Base-by-base conservation (phyloP, 2,329 filamentous ascomycete species). In the Ophiostoma piceae region DNA sequence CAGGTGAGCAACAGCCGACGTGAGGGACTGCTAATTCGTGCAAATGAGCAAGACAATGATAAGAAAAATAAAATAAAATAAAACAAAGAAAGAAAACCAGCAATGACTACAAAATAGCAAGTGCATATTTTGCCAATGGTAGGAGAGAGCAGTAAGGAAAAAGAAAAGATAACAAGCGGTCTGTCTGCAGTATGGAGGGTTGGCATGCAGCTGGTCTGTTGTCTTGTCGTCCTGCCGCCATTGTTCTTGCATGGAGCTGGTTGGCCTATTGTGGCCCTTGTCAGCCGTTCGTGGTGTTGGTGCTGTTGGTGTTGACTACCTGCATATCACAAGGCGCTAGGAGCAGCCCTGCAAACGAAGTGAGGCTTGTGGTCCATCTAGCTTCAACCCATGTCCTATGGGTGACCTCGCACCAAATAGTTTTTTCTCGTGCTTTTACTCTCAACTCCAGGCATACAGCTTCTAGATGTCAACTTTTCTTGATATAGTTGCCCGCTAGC, bases 251-350 rank as follows among this genome's bases (percentile, higher is more conserved):
- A 57, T 16, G 8, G 51, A 16, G 9, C 26, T 26, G 7, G 22
- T 26, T 57, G 51, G 51, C 8, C 22, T 3, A 1, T 57, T 12
- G 22, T 29, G 6, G 22, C n/a, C n/a, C 14, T 57, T 16, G 11
- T 57, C 51, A 57, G 51, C 51, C 51, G 51, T 29, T 57, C 51
- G 51, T 57, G n/a, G 51, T 57, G 51, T 57, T 57, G 51, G 51
- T 26, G 22, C 22, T 22, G 8, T 57, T 12, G 9, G 26, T 14
- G 16, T n/a, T 14, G 22, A 57, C 51, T 12, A n/a, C 22, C 22
- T 57, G 51, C 51, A 57, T 57, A 57, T 57, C 22, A 57, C 51
- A 57, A 26, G 51, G 51, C 51, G 51, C 51, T 26, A 57, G 22
- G 22, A 57, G 11, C 51, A 57, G n/a, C 51, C 51, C 51, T 57